Evolutionary conservation across 2,329 filamentous ascomycete genomes (phyloP), one percentile per base, ranked within the genome.

Genomic region (Bipolaris victoriae): DNA sequence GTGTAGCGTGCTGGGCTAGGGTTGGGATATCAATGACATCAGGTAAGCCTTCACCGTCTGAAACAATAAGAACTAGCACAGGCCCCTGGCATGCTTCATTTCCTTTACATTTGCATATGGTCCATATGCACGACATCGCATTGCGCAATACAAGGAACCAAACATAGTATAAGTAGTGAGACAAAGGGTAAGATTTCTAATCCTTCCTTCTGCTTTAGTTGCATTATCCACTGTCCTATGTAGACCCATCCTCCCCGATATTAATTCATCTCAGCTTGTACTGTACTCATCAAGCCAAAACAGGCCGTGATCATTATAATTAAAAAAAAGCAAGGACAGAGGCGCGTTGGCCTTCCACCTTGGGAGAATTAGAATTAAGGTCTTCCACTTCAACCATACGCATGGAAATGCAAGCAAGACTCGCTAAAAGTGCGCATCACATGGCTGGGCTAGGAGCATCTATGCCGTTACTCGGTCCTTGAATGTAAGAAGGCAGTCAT

Each of bases 401-500:
- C 57, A 70, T 66, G 65, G 65, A 64, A 64, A 69, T 66, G 67
- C 65, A 63, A 54, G 39, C 43, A 57, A 61, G 56, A 60, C 64
- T 62, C 63, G 64, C 63, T 67, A 49, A 65, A 61, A 65, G 59
- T 61, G 62, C 58, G 59, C 61, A 62, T 58, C 53, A 60, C 58
- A 63, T 63, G 55, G 60, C 50, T 33, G 45, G 55, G 31, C 29
- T 55, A 39, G 16, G n/a, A 36, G 15, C 40, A n/a, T 52, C 47
- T 69, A 73, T 55, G 62, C 63, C 47, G 41, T 7, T 48, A 60
- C 60, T 57, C 72, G 69, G 49, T 76, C 64, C 50, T 78, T 83
- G 74, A 95, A 93, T 1, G 88, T 88, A 69, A 95, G 84, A 54
- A 90, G 88, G 79, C 91, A 95, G 75, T 95, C 89, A 74, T 96